These are phyloP conservation scores for Blastobotrys chiropterorum DNA, from an alignment of 805 yeast species.

Conservation along the genomic window DNA sequence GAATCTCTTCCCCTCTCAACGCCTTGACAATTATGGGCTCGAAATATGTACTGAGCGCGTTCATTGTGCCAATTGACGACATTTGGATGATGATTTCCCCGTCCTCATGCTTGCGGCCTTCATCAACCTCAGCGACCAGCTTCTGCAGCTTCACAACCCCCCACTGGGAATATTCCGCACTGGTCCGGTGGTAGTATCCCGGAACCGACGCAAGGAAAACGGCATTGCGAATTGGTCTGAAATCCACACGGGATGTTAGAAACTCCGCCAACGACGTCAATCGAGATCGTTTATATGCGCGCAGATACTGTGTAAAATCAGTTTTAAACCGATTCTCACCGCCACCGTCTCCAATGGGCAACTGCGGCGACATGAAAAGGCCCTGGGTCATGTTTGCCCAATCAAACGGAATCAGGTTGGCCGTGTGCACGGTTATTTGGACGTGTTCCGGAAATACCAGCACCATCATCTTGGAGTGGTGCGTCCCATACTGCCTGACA, in stretches of 20 bases:
- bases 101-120: background rate
- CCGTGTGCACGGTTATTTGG: conserved; percentile 30
- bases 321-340: conserved; percentile 16
- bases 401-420: conserved; percentile 28
- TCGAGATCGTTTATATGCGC: conserved; percentile 17
- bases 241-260: conserved; percentile 22
- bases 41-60: conserved; percentile 18
- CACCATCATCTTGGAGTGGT: conserved; percentile 32
- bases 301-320: conserved; percentile 25
- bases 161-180: conserved; percentile 14
- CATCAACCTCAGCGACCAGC: conserved; percentile 6
- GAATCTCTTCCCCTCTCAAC: conserved; percentile 21
- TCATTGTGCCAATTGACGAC: conserved; percentile 27
- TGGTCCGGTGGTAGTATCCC: conserved; percentile 18
- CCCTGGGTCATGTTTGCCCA: conserved; percentile 31
- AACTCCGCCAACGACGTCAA: conserved; percentile 12
- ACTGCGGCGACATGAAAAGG: conserved; percentile 26
- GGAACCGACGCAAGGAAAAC: conserved; percentile 29
- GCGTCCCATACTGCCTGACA: conserved; percentile 25
- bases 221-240: conserved; percentile 19
- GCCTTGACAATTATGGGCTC: conserved; percentile 13
- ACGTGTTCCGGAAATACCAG: conserved; percentile 15
- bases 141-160: conserved; percentile 19
- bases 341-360: conserved; percentile 4
- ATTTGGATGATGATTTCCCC: conserved; percentile 20